Base-by-base conservation (phyloP, 2,329 filamentous ascomycete species). In the Fusarium avenaceum region DNA sequence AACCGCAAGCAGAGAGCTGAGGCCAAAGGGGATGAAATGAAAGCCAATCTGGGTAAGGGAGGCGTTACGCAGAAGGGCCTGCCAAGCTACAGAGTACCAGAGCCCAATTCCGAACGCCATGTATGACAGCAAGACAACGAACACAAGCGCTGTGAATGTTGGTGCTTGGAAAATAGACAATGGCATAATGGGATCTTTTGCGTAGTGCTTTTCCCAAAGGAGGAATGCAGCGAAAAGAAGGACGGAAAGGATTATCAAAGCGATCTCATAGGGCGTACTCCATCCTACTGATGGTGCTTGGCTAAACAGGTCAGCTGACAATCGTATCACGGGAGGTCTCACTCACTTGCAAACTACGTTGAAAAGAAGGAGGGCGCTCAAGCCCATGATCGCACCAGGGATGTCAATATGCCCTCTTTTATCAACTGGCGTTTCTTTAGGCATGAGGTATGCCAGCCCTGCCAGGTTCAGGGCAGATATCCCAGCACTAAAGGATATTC, bases 331-430 rank as follows among this genome's bases (percentile, higher is more conserved):
- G n/a, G 4, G 6, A 13, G 6, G 6, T 4, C 6, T 17, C 19
- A 56, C 47, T 75, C 66, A 84, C 83, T 85, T 86, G 80, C 83
- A 86, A 2, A 79, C 79, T n/a, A 86, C 78, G 54, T 83, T 85
- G 57, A 85, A 85, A 0, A 85, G 67, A 79, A 82, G 5, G 83
- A 72, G 8, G 71, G 72, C 3, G 77, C 78, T 1, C 82, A 84
- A 13, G 80, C 55, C 64, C 75, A 81, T 55, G 0, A 65, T 0
- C 0, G 44, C 44, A 1, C 61, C 61, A 15, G 61, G 61, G 2
- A 59, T 5, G n/a, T 77, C 76, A 3, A 77, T 66, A 4, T 67
- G 70, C 0, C 76, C 76, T 4, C 54, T 50, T 19, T 66, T 62
- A 4, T 76, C 74, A 2, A 77, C 67, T 0, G 73, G 75, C 1